Conservation (phyloP, 2,329 filamentous ascomycete genomes). For the Penicillium sp. region DNA sequence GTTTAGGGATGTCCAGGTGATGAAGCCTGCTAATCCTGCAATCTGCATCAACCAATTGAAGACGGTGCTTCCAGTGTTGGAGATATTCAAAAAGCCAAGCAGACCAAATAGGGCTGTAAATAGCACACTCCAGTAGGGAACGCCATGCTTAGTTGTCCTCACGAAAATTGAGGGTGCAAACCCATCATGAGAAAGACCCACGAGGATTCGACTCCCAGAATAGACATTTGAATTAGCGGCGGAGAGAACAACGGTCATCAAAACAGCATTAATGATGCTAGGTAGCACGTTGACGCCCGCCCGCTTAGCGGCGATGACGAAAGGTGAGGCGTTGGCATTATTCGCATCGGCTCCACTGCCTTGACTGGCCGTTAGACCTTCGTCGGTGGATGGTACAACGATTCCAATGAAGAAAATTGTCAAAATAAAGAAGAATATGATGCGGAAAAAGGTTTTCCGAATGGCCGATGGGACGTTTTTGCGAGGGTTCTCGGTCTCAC, state of each 20-base stretch:
- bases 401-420: constrained; percentile 71
- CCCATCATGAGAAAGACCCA: constrained; percentile 63
- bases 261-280: constrained; percentile 49
- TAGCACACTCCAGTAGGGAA: constrained; percentile 53
- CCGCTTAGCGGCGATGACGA: constrained; percentile 51
- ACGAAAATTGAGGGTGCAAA: constrained; percentile 53
- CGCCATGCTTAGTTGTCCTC: constrained; percentile 50
- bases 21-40: constrained; percentile 44
- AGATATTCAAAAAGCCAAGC: constrained; percentile 73
- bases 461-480: constrained; percentile 76
- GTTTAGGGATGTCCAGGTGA: constrained; percentile 46
- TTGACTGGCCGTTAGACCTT: constrained; percentile 55
- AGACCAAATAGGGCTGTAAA: constrained; percentile 62
- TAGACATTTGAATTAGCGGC: constrained; percentile 54
- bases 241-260: constrained; percentile 53
- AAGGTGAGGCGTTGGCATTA: constrained; percentile 46
- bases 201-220: constrained; percentile 57
- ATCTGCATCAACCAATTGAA: constrained; percentile 52
- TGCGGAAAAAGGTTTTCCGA: constrained; percentile 75
- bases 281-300: constrained; percentile 49
- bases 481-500: constrained; percentile 74
- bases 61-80: constrained; percentile 66
- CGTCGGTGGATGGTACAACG: constrained; percentile 68
- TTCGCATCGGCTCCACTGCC: constrained; percentile 19
- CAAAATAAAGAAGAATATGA: constrained; percentile 63